Conservation (phyloP, 2,329 filamentous ascomycete species). For the Colletotrichum aenigma region DNA sequence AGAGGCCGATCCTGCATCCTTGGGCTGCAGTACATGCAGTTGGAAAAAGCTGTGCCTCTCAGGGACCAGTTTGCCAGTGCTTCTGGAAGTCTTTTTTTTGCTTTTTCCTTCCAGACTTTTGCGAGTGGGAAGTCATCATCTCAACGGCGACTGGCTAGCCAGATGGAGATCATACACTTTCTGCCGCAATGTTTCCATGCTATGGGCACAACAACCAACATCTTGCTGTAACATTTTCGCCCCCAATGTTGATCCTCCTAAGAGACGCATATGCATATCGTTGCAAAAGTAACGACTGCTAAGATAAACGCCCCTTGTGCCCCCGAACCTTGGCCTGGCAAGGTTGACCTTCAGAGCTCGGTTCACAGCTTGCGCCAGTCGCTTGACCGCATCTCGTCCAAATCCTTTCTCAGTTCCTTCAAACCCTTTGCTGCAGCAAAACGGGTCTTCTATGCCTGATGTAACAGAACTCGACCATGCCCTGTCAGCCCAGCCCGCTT, state of each 20-base stretch:
- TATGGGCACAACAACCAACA: background rate
- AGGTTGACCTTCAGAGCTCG: background rate
- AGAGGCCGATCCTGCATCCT: background rate
- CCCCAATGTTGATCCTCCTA: background rate
- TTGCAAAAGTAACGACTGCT: background rate
- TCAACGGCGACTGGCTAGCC: background rate
- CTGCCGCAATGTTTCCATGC: background rate
- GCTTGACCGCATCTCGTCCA: background rate
- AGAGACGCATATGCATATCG: background rate
- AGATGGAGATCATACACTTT: background rate
- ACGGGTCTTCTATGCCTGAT: background rate
- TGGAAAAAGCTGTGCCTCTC: background rate
- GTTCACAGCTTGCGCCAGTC: background rate
- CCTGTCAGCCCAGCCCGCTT: background rate
- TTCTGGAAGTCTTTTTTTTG: background rate
- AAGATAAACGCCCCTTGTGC: slow-evolving; percentile 5
- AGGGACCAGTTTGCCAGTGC: background rate
- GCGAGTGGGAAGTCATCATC: background rate
- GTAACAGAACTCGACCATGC: background rate
- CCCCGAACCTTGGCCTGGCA: background rate
- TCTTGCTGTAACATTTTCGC: background rate
- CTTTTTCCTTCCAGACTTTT: background rate
- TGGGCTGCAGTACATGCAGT: background rate
- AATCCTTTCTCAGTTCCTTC: background rate
- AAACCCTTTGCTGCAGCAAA: background rate